These are phyloP conservation scores for Phialocephala sp. DNA, from an alignment of 2,329 filamentous ascomycete genomes.

Conservation along the genomic window DNA sequence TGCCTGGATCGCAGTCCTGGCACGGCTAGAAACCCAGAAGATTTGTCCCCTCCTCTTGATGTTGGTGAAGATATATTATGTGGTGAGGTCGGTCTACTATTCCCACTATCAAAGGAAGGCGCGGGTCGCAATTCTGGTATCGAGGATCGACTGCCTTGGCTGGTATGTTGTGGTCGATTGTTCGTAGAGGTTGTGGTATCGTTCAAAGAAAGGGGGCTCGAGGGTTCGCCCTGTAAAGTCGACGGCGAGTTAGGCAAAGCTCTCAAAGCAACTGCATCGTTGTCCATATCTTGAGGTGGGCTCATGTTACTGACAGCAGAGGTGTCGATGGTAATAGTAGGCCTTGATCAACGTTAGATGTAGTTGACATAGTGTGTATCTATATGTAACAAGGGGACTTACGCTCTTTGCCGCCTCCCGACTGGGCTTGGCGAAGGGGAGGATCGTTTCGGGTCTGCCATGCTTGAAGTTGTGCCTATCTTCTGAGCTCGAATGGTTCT, in stretches of 20 bases:
- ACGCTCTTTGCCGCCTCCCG: constrained; percentile 44
- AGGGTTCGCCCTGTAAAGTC: constrained; percentile 41
- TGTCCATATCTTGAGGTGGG: constrained; percentile 41
- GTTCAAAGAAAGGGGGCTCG: constrained; percentile 45
- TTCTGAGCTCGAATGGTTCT: constrained; percentile 24
- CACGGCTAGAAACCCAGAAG: constrained; percentile 64
- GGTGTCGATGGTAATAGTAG: constrained; percentile 63
- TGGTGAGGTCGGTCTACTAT: constrained; percentile 68
- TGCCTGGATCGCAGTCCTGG: constrained; percentile 67
- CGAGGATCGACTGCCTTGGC: constrained; percentile 39
- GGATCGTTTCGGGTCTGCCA: constrained; percentile 33
- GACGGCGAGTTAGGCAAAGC: constrained; percentile 45
- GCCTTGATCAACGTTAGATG: constrained; percentile 41
- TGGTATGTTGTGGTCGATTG: constrained; percentile 30
- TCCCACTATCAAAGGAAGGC: constrained; percentile 63
- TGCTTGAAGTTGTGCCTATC: constrained; percentile 25
- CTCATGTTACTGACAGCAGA: constrained; percentile 52
- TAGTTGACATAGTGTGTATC: constrained; percentile 24
- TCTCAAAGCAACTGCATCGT: constrained; percentile 44
- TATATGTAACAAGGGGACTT: constrained; percentile 28
- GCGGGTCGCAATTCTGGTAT: constrained; percentile 56
- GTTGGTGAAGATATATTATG: constrained; percentile 71
- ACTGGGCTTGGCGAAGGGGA: constrained; percentile 37
- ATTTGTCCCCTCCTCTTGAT: constrained; percentile 54
- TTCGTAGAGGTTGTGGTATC: constrained; percentile 28